phyloP scores from a whole-genome alignment of 805 yeast species.

The Hanseniaspora occidentalis region DNA sequence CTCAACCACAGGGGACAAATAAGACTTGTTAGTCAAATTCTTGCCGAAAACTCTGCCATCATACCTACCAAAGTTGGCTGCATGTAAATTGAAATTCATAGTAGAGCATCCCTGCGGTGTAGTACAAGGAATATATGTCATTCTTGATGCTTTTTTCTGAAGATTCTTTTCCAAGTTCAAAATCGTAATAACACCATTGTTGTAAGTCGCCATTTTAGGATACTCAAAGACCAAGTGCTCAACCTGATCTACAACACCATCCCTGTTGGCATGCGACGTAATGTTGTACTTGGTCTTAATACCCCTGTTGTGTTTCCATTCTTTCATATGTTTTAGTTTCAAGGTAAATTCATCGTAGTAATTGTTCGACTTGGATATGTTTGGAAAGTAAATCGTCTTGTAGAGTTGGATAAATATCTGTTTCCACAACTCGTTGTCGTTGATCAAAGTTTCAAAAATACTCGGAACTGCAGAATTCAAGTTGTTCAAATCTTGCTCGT shows the following conservation, averaged over 20 bases:
- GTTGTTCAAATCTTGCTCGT: slow-evolving; percentile 24
- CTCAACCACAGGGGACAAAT: slow-evolving; percentile 22
- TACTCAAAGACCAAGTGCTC: slow-evolving; percentile 22
- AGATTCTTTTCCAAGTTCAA: slow-evolving; percentile 14
- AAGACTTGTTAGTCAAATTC: slow-evolving; percentile 22
- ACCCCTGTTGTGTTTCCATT: slow-evolving; percentile 25
- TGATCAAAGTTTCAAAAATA: slow-evolving; percentile 19
- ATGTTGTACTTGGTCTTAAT: slow-evolving; percentile 22
- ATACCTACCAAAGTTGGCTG: slow-evolving; percentile 25
- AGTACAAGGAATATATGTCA: slow-evolving; percentile 25
- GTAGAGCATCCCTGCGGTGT: slow-evolving; percentile 27
- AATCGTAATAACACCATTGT: slow-evolving; percentile 24
- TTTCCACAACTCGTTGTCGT: slow-evolving; percentile 33
- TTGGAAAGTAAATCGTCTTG: slow-evolving; percentile 24
- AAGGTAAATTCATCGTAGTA: slow-evolving; percentile 25
- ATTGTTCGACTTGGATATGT: slow-evolving; percentile 23
- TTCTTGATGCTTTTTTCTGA: slow-evolving; percentile 15
- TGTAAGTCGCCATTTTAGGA: slow-evolving; percentile 24
- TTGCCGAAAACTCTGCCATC: slow-evolving; percentile 26
- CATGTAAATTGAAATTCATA: slow-evolving; percentile 22
- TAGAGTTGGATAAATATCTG: slow-evolving; percentile 23
- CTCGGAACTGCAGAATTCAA: slow-evolving; percentile 22
- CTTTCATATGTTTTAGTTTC: slow-evolving; percentile 18
- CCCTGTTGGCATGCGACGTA: slow-evolving; percentile 14
- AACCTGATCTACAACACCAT: slow-evolving; percentile 10